Evolutionary conservation across 495 filamentous ascomycete genomes (phyloP), one percentile per base, ranked within the genome.

Genomic region (Echria macrotheca): DNA sequence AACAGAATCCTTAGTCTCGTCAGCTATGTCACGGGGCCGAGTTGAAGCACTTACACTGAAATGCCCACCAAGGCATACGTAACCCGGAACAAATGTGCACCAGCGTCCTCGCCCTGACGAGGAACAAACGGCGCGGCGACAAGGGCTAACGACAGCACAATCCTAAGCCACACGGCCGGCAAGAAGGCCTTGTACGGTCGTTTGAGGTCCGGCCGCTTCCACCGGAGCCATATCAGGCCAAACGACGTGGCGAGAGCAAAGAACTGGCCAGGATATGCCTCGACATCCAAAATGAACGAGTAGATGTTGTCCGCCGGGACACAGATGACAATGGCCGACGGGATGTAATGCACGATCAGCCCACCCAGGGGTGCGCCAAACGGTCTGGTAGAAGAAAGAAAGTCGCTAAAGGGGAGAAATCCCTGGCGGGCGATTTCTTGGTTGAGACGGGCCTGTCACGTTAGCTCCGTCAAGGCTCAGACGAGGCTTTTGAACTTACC

Each of bases 31-130:
- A 9, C 36, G n/a, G 9, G 36, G 23, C 1, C 7, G 8, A 14
- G 15, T 1, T 14, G 5, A 7, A 14, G 19, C 29, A 80, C 84
- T 76, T 70, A 87, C 84, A 85, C 74, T 22, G 72, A 73, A 35
- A 80, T 76, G 2, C 83, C 84, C 25, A 88, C 84, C 55, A 88
- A 68, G 1, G 85, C 84, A 69, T 88, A 88, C 6, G 78, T 86
- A 0, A 80, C 84, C 54, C 87, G 81, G 58, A 79, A 85, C 47
- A 88, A 72, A 24, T 80, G 72, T 7, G 76, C 76, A 48, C 78
- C 70, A 10, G 73, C 72, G 37, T 75, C 66, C 36, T 79, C 69
- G 9, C 55, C 49, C 3, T 67, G 66, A 0, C 69, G 69, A 14
- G 72, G 73, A 28, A 82, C 67, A 54, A 82, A 81, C 0, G 78